Evolutionary conservation across 1,139 yeast genomes (phyloP).

Genomic region (Pichia norvegensis): DNA sequence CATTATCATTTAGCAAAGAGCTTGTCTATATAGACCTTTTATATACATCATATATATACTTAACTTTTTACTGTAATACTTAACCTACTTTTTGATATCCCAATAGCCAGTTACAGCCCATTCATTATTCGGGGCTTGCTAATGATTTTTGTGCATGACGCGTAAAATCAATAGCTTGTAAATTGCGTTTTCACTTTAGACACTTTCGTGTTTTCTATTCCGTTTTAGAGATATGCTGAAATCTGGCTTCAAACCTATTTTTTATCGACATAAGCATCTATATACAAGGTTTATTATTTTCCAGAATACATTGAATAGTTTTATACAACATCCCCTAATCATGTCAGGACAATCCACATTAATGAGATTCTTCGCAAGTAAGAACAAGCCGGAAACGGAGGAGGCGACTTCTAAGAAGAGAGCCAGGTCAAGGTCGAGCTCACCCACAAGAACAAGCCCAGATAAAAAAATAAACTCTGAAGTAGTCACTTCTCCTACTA

Average conservation of each 20-base stretch:
- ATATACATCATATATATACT: neutral
- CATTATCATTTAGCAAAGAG: neutral
- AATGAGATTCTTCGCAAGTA: constrained; percentile 15
- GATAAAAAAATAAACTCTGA: neutral
- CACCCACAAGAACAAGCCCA: constrained; percentile 1
- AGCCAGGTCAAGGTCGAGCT: constrained; percentile 2
- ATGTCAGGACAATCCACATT: constrained; percentile 11
- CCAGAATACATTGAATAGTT: neutral
- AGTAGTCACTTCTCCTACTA: constrained; percentile 1
- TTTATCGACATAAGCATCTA: neutral
- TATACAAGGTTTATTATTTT: no score
- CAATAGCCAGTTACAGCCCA: no score
- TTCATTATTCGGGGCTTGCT: no score
- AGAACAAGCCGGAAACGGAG: neutral
- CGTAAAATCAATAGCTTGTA: neutral
- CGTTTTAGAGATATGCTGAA: neutral
- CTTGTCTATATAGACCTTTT: constrained; percentile 2
- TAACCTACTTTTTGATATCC: no score
- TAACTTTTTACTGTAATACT: constrained; percentile 8
- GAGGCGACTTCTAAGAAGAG: neutral
- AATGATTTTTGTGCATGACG: no score
- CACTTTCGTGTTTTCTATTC: neutral
- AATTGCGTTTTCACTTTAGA: no score
- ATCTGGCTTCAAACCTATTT: neutral
- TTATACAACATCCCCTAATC: neutral